phyloP scores from a whole-genome alignment of 768 basidiomycete genomes.

The Tephrocybe sp. region DNA sequence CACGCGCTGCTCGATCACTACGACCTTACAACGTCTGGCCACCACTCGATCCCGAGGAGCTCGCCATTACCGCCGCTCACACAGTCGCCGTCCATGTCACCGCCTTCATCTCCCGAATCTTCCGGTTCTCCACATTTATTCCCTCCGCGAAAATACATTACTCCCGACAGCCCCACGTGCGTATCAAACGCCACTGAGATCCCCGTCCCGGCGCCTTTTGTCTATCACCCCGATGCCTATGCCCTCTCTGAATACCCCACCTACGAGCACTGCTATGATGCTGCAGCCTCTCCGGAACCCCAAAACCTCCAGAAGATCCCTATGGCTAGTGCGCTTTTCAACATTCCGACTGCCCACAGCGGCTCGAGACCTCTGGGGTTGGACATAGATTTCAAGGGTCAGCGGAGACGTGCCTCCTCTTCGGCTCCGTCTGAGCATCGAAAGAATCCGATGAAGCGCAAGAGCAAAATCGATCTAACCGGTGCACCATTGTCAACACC shows the following conservation, averaged over 20 bases:
- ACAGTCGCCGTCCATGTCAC: constrained; percentile 4
- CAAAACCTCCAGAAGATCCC: background rate
- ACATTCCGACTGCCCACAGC: background rate
- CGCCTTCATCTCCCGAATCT: constrained; percentile 11
- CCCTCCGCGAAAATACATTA: background rate
- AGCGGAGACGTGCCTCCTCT: constrained; percentile 1
- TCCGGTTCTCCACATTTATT: background rate
- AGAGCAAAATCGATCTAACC: constrained; percentile 1
- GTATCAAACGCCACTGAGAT: background rate
- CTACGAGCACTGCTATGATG: constrained; percentile 21
- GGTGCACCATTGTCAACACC: background rate
- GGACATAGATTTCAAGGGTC: background rate
- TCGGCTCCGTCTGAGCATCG: background rate
- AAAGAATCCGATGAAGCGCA: constrained; percentile 2
- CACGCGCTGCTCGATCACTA: constrained; percentile 48
- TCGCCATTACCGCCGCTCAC: background rate
- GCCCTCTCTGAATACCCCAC: constrained; percentile 17
- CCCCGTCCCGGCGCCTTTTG: background rate
- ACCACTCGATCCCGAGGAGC: constrained; percentile 15
- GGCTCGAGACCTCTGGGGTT: background rate
- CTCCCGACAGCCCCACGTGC: background rate
- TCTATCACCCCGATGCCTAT: constrained; percentile 12
- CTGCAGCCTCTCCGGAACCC: constrained; percentile 4
- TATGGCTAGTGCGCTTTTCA: background rate
- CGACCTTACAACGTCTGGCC: constrained; percentile 18